Base-by-base conservation (phyloP, 2,329 filamentous ascomycete genomes). In the Epichloe glyceriae region DNA sequence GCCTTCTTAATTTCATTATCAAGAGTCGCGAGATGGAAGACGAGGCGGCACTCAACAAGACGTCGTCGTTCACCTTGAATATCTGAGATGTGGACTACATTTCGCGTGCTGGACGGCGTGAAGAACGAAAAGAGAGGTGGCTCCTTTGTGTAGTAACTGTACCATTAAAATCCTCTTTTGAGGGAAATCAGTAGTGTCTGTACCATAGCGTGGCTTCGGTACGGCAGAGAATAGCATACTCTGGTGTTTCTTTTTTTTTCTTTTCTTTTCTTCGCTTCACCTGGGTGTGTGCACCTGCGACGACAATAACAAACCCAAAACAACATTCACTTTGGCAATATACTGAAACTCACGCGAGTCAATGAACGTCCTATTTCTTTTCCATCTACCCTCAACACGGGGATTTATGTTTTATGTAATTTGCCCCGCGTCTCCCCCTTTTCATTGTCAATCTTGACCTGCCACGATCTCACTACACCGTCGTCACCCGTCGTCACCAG, bases 401-500 rank as follows among this genome's bases (percentile, higher is more conserved):
- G 40, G 14, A 12, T 26, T 3, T 8, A 26, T 26, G 6, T 42
- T 42, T 42, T 42, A 19, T 3, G 12, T 38, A 33, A 4, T 30
- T 30, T 30, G 8, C 8, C 34, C 30, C 6, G 14, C 10, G 37
- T 12, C 30, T 38, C 20, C 30, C 30, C 3, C 11, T 33, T 15
- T 26, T 26, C 30, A 15, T 4, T 7, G 10, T 34, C 42, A 19
- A 37, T 34, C 42, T 46, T 54, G n/a, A 88, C 62, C 55, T 79
- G 76, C 91, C 93, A 98, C 1, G 90, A 82, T 61, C 85, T 84
- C 30, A 96, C 85, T 49, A 85, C 74, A 0, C 93, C 93, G 67
- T 97, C 90, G 64, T 98, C 93, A 0, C 91, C 93, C 0, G 90
- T 95, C 15, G 86, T 93, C 19, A 97, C 73, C 45, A 98, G 73